A percentile compares a stretch with the other conserved stretches of the same genome.
These are phyloP conservation scores for Pestalotiopsis sp. DNA, from an alignment of 2,329 filamentous ascomycete genomes.

Conservation along the genomic window DNA sequence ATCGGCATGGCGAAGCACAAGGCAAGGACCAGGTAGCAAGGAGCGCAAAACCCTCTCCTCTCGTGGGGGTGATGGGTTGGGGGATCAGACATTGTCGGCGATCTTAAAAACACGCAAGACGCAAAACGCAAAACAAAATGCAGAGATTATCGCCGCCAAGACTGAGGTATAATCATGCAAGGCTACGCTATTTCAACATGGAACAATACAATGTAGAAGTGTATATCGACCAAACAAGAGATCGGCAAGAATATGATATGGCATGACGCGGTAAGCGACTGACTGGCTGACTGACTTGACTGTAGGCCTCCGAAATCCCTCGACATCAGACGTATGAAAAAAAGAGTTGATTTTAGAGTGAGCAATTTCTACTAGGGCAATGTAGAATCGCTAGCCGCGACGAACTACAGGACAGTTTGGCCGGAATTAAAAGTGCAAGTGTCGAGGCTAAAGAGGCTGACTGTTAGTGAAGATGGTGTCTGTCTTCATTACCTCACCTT, in stretches of 20 bases:
- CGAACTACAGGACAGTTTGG: not conserved
- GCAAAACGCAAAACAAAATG: not conserved
- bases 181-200: not conserved
- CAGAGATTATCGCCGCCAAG: not conserved
- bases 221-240: not conserved
- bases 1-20: not conserved
- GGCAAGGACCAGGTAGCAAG: not conserved
- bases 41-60: not conserved
- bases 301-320: not conserved
- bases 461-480: not conserved
- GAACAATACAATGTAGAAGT: not conserved
- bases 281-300: not conserved
- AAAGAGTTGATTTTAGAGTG: not conserved
- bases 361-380: not conserved
- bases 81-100: no score
- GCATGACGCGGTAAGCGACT: not conserved
- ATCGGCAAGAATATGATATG: not conserved
- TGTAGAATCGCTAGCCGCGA: not conserved
- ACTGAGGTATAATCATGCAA: not conserved
- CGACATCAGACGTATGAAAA: not conserved
- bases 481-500: no score
- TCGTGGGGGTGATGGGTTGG: not conserved
- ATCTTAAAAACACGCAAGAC: not conserved
- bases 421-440: not conserved
- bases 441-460: not conserved